Percentiles rank a stretch among this genome's conserved stretches.
Conservation (phyloP, 2,329 filamentous ascomycete species). For the Colletotrichum sp. region DNA sequence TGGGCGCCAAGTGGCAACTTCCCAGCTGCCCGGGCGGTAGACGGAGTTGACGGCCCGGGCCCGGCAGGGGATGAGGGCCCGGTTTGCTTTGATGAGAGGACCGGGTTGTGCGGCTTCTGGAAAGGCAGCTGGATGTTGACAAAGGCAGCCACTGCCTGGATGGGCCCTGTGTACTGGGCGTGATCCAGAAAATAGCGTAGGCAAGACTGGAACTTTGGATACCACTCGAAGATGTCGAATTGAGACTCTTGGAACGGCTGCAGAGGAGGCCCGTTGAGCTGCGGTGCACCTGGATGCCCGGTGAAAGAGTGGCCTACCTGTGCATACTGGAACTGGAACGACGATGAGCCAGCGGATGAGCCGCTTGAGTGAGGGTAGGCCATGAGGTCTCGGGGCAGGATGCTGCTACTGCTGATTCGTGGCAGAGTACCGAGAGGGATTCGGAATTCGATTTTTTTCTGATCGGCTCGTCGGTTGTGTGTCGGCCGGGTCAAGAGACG, state of each 20-base stretch:
- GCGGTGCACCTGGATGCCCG: not conserved
- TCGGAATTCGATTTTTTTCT: not conserved
- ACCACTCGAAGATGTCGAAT: constrained; percentile 91
- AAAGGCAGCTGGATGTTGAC: constrained; percentile 92
- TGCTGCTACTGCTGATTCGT: not conserved
- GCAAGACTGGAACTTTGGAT: constrained; percentile 88
- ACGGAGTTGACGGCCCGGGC: constrained; percentile 29
- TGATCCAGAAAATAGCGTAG: constrained; percentile 90
- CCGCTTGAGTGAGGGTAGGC: constrained; percentile 9
- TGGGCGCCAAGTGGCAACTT: constrained; percentile 30
- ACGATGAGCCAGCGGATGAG: constrained; percentile 10
- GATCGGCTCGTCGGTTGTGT: not conserved
- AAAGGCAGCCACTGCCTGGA: constrained; percentile 88
- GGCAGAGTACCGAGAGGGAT: not conserved
- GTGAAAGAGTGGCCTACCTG: constrained; percentile 21
- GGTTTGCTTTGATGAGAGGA: constrained; percentile 41
- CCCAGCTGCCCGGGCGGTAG: constrained; percentile 33
- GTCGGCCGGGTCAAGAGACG: not conserved
- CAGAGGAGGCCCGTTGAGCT: constrained; percentile 11
- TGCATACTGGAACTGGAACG: constrained; percentile 15
- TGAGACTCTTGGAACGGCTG: constrained; percentile 53
- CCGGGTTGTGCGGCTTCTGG: constrained; percentile 64
- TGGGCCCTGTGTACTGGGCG: constrained; percentile 80
- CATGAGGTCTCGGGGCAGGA: constrained; percentile 7
- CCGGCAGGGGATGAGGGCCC: constrained; percentile 38